Percentiles rank a stretch among this genome's conserved stretches.
Conservation (phyloP, 352 stramenopile genomes). For the Globisporangium canariense region DNA sequence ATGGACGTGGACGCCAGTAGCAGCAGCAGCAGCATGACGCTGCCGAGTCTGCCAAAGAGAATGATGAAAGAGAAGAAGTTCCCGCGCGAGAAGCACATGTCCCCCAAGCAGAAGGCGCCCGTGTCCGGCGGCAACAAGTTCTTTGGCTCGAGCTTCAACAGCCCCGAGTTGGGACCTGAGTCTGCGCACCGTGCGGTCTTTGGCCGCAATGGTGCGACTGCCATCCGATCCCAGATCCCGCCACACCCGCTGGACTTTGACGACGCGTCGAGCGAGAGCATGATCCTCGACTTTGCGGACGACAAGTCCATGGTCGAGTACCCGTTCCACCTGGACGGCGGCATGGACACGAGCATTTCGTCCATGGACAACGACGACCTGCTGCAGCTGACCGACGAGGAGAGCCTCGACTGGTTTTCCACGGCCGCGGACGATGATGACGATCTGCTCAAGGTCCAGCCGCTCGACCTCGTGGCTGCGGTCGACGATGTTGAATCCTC, state of each 20-base stretch:
- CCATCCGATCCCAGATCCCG: constrained; percentile 15
- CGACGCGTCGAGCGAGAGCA: constrained; percentile 30
- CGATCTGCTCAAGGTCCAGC: constrained; percentile 20
- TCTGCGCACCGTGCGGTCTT: constrained; percentile 37
- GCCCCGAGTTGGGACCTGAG: constrained; percentile 29
- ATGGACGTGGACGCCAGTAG: constrained; percentile 25
- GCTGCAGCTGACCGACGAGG: constrained; percentile 76
- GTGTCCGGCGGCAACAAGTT: constrained; percentile 36
- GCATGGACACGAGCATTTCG: constrained; percentile 55
- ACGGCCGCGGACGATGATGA: constrained; percentile 29
- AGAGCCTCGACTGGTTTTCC: constrained; percentile 81
- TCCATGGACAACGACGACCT: constrained; percentile 81
- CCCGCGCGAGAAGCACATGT: constrained; percentile 62
- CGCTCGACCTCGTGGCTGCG: constrained; percentile 1
- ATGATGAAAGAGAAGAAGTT: constrained; percentile 66
- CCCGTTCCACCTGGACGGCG: constrained; percentile 43
- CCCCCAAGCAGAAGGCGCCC: constrained; percentile 65
- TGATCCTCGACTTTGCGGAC: constrained; percentile 81
- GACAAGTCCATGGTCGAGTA: constrained; percentile 66
- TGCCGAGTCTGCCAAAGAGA: constrained; percentile 61
- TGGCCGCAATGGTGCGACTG: constrained; percentile 14
- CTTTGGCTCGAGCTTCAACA: constrained; percentile 24
- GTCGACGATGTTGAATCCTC: neutral
- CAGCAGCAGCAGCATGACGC: constrained; percentile 18
- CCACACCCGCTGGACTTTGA: constrained; percentile 58